Evolutionary conservation across 208 protist genomes (phyloP).

Genomic region (Trypanosoma cruzi): DNA sequence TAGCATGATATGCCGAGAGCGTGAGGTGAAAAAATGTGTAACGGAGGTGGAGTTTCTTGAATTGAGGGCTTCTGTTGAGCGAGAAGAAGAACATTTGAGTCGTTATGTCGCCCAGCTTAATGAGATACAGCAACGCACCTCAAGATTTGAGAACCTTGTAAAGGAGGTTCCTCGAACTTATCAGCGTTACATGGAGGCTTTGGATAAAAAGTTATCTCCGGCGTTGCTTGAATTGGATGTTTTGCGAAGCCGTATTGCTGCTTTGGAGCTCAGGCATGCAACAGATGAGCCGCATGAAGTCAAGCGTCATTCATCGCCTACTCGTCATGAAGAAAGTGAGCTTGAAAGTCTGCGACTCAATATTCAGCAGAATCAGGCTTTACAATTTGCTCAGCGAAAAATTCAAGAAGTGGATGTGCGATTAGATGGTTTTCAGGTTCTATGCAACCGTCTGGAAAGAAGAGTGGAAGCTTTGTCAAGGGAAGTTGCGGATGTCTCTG

Average conservation of each 20-base stretch:
- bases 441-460: conserved; percentile 15
- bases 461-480: conserved; percentile 8
- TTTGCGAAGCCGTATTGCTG: conserved; percentile 1
- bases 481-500: conserved; percentile 15
- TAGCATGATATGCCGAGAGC: not conserved
- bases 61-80: not conserved
- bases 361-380: not conserved
- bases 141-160: conserved; percentile 5
- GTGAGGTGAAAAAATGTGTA: not conserved
- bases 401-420: conserved; percentile 10
- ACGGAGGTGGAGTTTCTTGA: conserved; percentile 6
- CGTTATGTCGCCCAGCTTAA: not conserved
- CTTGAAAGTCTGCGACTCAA: conserved; percentile 6
- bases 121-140: conserved; percentile 2
- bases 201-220: conserved; percentile 23
- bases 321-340: not conserved
- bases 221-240: conserved; percentile 19
- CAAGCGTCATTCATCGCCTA: not conserved
- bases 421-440: conserved; percentile 10
- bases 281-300: not conserved
- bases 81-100: conserved; percentile 1
- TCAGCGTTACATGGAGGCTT: conserved; percentile 10
- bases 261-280: conserved; percentile 1
- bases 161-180: conserved; percentile 16
- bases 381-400: conserved; percentile 18